Evolutionary conservation across 352 stramenopile genomes (phyloP).

Genomic region (Globisporangium barbulae): DNA sequence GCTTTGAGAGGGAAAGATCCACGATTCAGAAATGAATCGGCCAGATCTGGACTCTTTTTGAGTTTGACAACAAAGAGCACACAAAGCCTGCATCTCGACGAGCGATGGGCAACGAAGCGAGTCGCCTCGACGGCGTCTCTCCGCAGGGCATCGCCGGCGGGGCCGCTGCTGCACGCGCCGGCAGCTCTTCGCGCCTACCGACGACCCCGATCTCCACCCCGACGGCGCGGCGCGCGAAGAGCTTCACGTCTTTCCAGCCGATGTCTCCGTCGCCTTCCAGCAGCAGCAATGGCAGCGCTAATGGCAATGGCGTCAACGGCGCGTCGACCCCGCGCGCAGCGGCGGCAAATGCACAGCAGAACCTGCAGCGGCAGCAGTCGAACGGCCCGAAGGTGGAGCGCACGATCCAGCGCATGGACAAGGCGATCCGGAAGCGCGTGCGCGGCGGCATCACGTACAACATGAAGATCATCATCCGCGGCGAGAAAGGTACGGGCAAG

Average conservation of each 20-base stretch:
- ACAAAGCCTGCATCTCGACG: not conserved
- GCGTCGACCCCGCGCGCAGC: not conserved
- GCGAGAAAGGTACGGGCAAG: conserved; percentile 84
- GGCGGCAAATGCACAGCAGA: not conserved
- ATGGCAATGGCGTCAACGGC: conserved; percentile 17
- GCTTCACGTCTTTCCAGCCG: conserved; percentile 32
- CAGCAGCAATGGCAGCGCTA: not conserved
- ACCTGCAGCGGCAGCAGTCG: conserved; percentile 6
- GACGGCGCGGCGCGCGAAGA: conserved; percentile 32
- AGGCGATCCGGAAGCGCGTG: conserved; percentile 74
- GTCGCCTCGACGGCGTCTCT: conserved; percentile 30
- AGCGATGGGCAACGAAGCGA: conserved; percentile 60
- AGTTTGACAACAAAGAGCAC: not conserved
- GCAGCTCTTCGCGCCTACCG: conserved; percentile 6
- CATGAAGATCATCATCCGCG: conserved; percentile 89
- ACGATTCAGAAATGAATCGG: too few species aligned
- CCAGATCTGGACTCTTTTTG: not conserved
- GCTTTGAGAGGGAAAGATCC: too few species aligned
- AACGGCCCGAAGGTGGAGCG: conserved; percentile 32
- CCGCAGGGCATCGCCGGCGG: conserved; percentile 9
- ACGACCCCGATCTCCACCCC: conserved; percentile 29
- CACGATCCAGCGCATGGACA: conserved; percentile 82
- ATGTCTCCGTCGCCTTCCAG: conserved; percentile 16
- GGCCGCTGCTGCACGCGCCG: not conserved
- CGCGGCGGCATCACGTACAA: conserved; percentile 87